phyloP scores from a whole-genome alignment of 805 yeast species.

The Saccharomyces eubayanus region DNA sequence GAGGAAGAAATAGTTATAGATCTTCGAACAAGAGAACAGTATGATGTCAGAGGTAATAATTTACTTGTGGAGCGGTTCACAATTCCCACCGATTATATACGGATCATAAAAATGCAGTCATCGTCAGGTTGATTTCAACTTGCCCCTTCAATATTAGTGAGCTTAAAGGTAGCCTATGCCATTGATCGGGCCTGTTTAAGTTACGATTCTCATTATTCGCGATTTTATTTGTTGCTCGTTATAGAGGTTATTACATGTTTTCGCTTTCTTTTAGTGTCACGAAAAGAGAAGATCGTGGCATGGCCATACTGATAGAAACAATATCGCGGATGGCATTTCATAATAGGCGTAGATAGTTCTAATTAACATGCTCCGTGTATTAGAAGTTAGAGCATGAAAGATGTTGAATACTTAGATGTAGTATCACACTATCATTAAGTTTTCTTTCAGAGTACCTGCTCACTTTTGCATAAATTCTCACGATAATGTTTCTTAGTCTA shows the following conservation, averaged over 20 bases:
- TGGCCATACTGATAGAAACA: too few relatives aligned
- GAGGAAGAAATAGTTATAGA: conserved; percentile 60
- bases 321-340: too few relatives aligned
- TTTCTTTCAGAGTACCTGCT: too few relatives aligned
- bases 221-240: background rate
- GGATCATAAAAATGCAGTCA: conserved; percentile 22
- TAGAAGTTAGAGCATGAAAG: too few relatives aligned
- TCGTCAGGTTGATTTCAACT: background rate
- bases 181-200: background rate
- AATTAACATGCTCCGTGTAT: too few relatives aligned
- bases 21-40: conserved; percentile 51
- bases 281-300: too few relatives aligned
- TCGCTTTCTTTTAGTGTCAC: background rate
- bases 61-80: conserved; percentile 44
- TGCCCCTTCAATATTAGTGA: background rate
- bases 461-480: background rate
- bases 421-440: too few relatives aligned
- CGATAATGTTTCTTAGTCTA: background rate
- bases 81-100: conserved; percentile 42
- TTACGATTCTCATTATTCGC: too few relatives aligned
- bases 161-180: background rate
- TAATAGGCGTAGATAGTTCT: too few relatives aligned
- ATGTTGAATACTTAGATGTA: too few relatives aligned
- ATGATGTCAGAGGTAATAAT: conserved; percentile 68
- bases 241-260: background rate